These are phyloP conservation scores for Ceratocystis alfenasii DNA, from an alignment of 2,329 filamentous ascomycete species.

Conservation along the genomic window DNA sequence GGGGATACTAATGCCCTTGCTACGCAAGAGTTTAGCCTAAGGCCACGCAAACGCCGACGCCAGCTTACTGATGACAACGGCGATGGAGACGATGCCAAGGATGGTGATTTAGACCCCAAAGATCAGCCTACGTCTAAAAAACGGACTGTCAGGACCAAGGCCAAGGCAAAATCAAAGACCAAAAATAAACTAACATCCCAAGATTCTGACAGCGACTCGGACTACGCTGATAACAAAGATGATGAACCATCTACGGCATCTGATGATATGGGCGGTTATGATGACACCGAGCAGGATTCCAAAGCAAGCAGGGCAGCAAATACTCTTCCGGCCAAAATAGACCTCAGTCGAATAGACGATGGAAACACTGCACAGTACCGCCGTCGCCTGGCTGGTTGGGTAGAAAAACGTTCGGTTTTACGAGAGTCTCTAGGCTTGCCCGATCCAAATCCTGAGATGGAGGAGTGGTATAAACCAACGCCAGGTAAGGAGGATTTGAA, in stretches of 20 bases:
- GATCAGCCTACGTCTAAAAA: slow-evolving; percentile 27
- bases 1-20: slow-evolving; percentile 1
- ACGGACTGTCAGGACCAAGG: slow-evolving; percentile 25
- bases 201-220: neutral
- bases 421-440: slow-evolving; percentile 27
- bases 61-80: slow-evolving; percentile 6
- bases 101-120: slow-evolving; percentile 35
- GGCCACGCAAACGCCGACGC: slow-evolving; percentile 16
- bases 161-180: slow-evolving; percentile 1
- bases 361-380: slow-evolving; percentile 77
- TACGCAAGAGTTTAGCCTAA: slow-evolving; percentile 16
- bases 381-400: slow-evolving; percentile 62
- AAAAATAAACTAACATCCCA: slow-evolving; percentile 5
- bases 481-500: slow-evolving; percentile 66
- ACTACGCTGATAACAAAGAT: slow-evolving; percentile 6
- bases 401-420: slow-evolving; percentile 27
- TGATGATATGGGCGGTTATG: slow-evolving; percentile 19
- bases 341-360: slow-evolving; percentile 61
- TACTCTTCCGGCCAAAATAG: slow-evolving; percentile 28
- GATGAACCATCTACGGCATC: slow-evolving; percentile 7
- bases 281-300: slow-evolving; percentile 19
- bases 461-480: slow-evolving; percentile 75
- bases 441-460: slow-evolving; percentile 32
- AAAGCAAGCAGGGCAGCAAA: slow-evolving; percentile 19
- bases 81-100: neutral